Evolutionary conservation across 305 asterid genomes (phyloP).

Genomic region (Fraxinus ornus): DNA sequence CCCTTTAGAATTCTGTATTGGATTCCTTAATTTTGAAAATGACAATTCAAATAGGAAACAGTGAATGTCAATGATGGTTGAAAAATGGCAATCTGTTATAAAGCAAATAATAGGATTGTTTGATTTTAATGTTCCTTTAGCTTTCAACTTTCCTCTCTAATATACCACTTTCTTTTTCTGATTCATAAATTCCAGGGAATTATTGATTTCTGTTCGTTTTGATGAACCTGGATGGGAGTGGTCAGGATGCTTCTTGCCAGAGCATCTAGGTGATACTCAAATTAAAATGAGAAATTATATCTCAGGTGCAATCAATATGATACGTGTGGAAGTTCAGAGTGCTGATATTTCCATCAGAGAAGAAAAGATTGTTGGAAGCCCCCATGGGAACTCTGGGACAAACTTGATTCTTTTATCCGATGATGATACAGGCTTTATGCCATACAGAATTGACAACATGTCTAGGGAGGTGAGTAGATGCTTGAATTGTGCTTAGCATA

Average conservation of each 20-base stretch:
- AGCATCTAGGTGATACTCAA: slow-evolving; percentile 93
- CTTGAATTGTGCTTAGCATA: slow-evolving; percentile 18
- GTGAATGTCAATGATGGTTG: background rate
- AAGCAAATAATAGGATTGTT: background rate
- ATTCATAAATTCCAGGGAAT: slow-evolving; percentile 57
- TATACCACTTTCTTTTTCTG: slow-evolving; percentile 9
- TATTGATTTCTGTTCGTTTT: slow-evolving; percentile 72
- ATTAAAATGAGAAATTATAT: slow-evolving; percentile 82
- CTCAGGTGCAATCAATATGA: slow-evolving; percentile 72
- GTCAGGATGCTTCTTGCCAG: slow-evolving; percentile 96
- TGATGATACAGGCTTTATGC: slow-evolving; percentile 97
- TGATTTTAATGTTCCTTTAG: background rate
- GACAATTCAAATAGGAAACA: background rate
- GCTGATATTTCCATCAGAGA: slow-evolving; percentile 83
- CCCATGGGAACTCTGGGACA: slow-evolving; percentile 88
- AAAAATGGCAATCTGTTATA: background rate
- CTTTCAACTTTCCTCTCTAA: slow-evolving; percentile 9
- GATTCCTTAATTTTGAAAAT: background rate
- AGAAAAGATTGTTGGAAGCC: slow-evolving; percentile 76
- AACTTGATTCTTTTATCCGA: slow-evolving; percentile 79
- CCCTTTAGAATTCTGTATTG: background rate
- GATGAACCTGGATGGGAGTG: slow-evolving; percentile 98
- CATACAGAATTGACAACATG: slow-evolving; percentile 93
- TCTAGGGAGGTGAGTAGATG: slow-evolving; percentile 83
- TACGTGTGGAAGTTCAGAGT: slow-evolving; percentile 92